phyloP scores from a whole-genome alignment of 176 grass and related monocot genomes.

The Aegilops sharonensis region DNA sequence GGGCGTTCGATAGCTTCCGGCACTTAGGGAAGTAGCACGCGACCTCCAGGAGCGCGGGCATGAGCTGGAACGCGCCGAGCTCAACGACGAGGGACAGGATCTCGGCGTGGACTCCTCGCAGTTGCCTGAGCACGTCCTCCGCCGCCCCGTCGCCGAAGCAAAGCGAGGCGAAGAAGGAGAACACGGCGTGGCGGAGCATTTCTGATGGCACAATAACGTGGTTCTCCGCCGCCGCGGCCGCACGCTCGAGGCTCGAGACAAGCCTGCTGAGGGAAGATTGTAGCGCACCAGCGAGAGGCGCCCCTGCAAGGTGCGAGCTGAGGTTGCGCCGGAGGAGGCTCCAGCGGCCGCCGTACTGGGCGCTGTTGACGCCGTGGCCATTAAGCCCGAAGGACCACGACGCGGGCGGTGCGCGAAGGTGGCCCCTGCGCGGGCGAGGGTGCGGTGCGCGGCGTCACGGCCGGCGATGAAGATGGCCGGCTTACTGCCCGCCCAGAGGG shows the following conservation, averaged over 20 bases:
- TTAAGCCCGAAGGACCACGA: not conserved
- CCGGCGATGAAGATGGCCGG: constrained; percentile 18
- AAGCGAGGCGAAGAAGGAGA: constrained; percentile 20
- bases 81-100: constrained; percentile 15
- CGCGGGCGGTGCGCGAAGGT: constrained; percentile 1
- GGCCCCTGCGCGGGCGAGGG: not conserved
- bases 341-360: constrained; percentile 12
- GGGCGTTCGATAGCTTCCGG: not conserved
- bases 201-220: constrained; percentile 1
- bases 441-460: not conserved
- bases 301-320: not conserved
- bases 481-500: not conserved
- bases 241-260: not conserved
- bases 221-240: not conserved
- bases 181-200: constrained; percentile 9
- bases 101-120: not conserved
- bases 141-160: constrained; percentile 18
- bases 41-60: not conserved
- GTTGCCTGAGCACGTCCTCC: not conserved
- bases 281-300: not conserved
- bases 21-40: not conserved
- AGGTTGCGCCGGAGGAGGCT: constrained; percentile 23
- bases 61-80: constrained; percentile 29
- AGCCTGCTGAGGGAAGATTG: not conserved
- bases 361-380: constrained; percentile 5